A percentile compares a stretch with the other conserved stretches of the same genome.
phyloP scores from a whole-genome alignment of 108 stramenopile genomes.

The Cyclotella distinguenda region DNA sequence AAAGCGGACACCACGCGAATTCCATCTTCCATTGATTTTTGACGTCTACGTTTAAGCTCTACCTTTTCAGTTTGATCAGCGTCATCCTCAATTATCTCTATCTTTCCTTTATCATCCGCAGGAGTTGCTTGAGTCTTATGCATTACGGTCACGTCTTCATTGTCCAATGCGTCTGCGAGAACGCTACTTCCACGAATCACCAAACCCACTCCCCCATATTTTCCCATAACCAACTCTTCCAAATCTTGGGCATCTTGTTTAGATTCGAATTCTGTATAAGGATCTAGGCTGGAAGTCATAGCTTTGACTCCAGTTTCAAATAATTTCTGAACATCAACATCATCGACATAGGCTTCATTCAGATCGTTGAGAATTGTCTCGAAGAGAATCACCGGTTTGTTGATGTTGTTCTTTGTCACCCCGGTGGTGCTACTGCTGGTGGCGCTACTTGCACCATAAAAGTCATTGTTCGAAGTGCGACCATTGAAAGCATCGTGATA shows the following conservation, averaged over 20 bases:
- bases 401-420: slow-evolving; percentile 18
- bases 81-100: slow-evolving; percentile 53
- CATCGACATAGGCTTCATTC: slow-evolving; percentile 78
- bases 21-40: slow-evolving; percentile 63
- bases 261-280: slow-evolving; percentile 95
- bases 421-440: not conserved
- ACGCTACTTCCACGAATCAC: slow-evolving; percentile 80
- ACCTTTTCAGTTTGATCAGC: slow-evolving; percentile 25
- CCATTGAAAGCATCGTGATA: slow-evolving; percentile 36
- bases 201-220: slow-evolving; percentile 93
- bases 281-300: slow-evolving; percentile 92
- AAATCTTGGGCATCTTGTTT: slow-evolving; percentile 73
- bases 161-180: slow-evolving; percentile 21
- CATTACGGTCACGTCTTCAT: slow-evolving; percentile 8
- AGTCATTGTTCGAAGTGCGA: not conserved
- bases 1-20: slow-evolving; percentile 90
- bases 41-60: slow-evolving; percentile 37
- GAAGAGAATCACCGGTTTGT: slow-evolving; percentile 80
- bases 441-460: not conserved
- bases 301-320: slow-evolving; percentile 92
- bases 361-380: slow-evolving; percentile 82
- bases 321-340: slow-evolving; percentile 84
- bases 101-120: slow-evolving; percentile 2
- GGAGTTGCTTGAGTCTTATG: slow-evolving; percentile 4
- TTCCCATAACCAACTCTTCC: slow-evolving; percentile 82